Evolutionary conservation across 164 flowering plant species (phyloP), one percentile per base, ranked within the genome.

Genomic region (Liriodendron chinense): DNA sequence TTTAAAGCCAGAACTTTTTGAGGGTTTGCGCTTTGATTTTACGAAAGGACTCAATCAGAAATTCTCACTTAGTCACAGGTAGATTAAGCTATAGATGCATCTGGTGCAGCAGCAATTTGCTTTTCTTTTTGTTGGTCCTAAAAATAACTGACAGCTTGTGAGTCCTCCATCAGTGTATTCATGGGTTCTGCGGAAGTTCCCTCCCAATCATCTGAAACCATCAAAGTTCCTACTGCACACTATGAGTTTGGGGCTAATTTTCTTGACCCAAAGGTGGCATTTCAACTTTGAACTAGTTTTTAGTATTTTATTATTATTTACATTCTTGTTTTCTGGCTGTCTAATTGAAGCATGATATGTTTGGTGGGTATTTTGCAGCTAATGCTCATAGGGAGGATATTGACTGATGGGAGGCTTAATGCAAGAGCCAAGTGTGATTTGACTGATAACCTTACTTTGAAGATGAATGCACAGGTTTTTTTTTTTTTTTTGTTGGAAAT

Each of bases 211-310:
- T 1, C 92, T 1, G 99, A 96, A 71, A 82, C 88, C 14, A 89
- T 96, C 69, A 96, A 96, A 86, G 86, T 96, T 68, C 95, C 99
- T 28, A 88, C 94, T 64, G 85, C 98, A 26, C 83, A 91, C 72
- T 96, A 96, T 82, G 98, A 96, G 80, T 96, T 96, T 73, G 99
- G 99, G 49, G 98, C 98, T 47, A 94, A 93, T 81, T 96, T 82
- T 78, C 76, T 96, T 25, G 97, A 94, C 85, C 99, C 97, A 77
- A 89, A 87, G 92, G 99, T 91, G 67, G 47, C 76, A 63, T 63
- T 63, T 63, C 64, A 26, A 67, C 16, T 4, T 63, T 22, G 23
- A 13, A n/a, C 65, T 63, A 20, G 23, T 63, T 63, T 63, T 22
- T 22, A 13, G 6, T 63, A 20, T 63, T 67, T 63, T 63, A 20